Conservation (phyloP, 2,329 filamentous ascomycete genomes). For the Epichloe sibirici region DNA sequence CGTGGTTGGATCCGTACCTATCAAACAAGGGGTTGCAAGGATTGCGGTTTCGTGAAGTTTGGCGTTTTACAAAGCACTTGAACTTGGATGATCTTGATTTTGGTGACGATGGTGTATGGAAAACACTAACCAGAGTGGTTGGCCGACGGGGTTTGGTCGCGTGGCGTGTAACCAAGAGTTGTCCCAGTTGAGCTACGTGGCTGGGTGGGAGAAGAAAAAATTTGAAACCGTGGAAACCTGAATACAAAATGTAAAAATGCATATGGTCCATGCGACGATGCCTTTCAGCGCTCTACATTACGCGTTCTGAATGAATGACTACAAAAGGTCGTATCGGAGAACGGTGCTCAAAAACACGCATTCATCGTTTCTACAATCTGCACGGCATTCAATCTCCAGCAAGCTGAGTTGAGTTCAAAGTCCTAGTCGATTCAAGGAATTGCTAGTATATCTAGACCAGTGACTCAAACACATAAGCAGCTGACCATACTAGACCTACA, state of each 20-base stretch:
- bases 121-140: slow-evolving; percentile 55
- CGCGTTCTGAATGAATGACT: no score
- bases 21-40: slow-evolving; percentile 46
- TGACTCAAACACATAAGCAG: slow-evolving; percentile 7
- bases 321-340: no score
- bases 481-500: slow-evolving; percentile 4
- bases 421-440: slow-evolving; percentile 6
- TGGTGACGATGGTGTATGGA: slow-evolving; percentile 62
- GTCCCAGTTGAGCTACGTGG: slow-evolving; percentile 13
- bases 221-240: neutral
- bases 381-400: neutral
- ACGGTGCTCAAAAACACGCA: no score
- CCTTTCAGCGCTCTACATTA: neutral
- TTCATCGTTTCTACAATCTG: no score
- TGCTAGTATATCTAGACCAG: neutral
- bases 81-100: slow-evolving; percentile 75
- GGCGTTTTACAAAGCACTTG: slow-evolving; percentile 54
- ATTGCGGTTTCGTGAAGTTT: slow-evolving; percentile 56
- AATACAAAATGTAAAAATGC: neutral
- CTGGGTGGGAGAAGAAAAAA: neutral
- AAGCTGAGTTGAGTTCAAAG: slow-evolving; percentile 3
- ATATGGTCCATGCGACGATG: neutral
- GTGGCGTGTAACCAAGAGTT: slow-evolving; percentile 55
- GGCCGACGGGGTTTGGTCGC: slow-evolving; percentile 48
- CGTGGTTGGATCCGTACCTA: slow-evolving; percentile 54